Evolutionary conservation across 139 green algal genomes (phyloP).

Genomic region (Ettlia oleoabundans): DNA sequence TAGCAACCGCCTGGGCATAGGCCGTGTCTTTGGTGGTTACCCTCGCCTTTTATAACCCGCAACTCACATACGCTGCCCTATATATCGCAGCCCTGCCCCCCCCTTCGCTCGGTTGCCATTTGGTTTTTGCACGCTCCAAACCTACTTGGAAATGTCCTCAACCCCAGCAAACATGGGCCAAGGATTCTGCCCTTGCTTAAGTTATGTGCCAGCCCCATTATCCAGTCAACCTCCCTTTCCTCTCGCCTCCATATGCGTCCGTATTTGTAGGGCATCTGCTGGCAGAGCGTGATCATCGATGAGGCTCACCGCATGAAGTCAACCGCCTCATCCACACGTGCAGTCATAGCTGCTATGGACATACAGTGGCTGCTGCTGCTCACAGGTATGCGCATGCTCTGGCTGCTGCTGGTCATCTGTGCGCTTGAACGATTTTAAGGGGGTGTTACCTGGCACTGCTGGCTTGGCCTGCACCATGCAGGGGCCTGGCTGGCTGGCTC

Average conservation of each 20-base stretch:
- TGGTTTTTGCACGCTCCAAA: too few species aligned
- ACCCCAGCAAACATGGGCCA: too few species aligned
- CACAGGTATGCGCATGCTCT: constrained; percentile 77
- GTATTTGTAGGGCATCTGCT: constrained; percentile 44
- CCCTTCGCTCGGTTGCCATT: too few species aligned
- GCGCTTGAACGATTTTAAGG: too few species aligned
- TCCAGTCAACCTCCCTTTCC: not conserved
- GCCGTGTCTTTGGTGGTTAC: not conserved
- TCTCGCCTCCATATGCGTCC: not conserved
- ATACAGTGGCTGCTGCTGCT: constrained; percentile 88
- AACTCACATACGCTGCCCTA: not conserved
- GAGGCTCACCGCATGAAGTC: constrained; percentile 87
- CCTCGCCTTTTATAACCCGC: not conserved
- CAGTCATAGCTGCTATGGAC: constrained; percentile 58
- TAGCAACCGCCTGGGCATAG: not conserved
- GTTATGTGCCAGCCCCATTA: not conserved
- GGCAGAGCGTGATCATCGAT: constrained; percentile 61
- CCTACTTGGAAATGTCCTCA: too few species aligned
- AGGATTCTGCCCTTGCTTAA: too few species aligned
- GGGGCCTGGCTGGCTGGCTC: too few species aligned
- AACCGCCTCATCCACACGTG: constrained; percentile 60
- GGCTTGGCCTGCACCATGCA: too few species aligned
- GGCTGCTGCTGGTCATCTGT: constrained; percentile 92
- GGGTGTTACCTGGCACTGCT: not conserved
- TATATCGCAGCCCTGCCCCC: too few species aligned